Evolutionary conservation across 2,329 filamentous ascomycete genomes (phyloP), one percentile per base, ranked within the genome.

Genomic region (Talaromyces sp.): DNA sequence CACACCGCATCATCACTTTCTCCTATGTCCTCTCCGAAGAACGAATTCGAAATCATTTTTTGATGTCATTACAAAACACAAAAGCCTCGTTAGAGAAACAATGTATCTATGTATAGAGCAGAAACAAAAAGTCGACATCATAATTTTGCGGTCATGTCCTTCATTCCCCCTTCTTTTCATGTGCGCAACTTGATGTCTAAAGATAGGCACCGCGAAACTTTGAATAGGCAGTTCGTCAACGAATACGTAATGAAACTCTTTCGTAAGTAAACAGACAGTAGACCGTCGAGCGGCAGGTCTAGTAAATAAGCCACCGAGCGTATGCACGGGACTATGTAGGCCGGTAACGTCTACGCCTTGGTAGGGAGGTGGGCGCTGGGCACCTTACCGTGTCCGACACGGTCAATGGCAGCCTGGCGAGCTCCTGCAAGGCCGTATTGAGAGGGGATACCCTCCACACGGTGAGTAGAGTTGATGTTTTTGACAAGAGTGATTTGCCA

Each of bases 401-500:
- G 70, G 55, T 72, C 68, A 55, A 73, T 72, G 60, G 74, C 80
- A 25, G 81, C 77, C 61, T 78, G 78, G 46, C 90, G 81, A 64
- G 91, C 89, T 61, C 86, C 90, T 46, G 79, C 76, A 48, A 96
- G 83, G 55, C 83, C 87, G 71, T 84, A 90, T 73, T 93, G 90
- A 28, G 82, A 84, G 18, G 79, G 71, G 66, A 93, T 82, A 50
- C 91, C 91, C 69, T 93, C 86, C 67, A 93, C 80, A 68, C 92
- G 88, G 80, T 96, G 91, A 35, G 86, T 91, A 39, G 88, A 87
- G 81, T 96, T 96, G 77, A 96, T 84, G 81, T 96, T 96, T 86
- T 96, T 96, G 76, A 93, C 89, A 64, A 92, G 81, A 18, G 88
- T 88, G 71, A 96, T 90, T 81, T 96, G 92, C 82, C 87, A 96